Base-by-base conservation (phyloP, 495 filamentous ascomycete species). In the Penicillium coffeae region DNA sequence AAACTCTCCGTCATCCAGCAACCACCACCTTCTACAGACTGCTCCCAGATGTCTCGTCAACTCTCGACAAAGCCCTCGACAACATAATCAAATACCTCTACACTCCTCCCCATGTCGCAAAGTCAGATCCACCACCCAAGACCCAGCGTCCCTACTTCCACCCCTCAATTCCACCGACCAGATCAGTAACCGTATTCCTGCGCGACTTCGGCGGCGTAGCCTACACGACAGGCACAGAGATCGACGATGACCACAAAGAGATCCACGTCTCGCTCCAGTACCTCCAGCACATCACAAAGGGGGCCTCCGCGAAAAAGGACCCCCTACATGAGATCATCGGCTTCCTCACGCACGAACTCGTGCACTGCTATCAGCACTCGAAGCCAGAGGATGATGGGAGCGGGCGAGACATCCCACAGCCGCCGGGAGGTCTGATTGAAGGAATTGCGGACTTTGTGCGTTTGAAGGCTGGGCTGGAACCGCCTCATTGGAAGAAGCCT, bases 361-460 rank as follows among this genome's bases (percentile, higher is more conserved):
- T 97, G 9, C 93, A 98, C 63, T 96, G 91, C 71, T 95, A 87
- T 70, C 93, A 98, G 63, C 89, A 87, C 67, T 82, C 87, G 44
- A 86, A 76, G 1, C 71, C 67, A 0, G 75, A 71, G 3, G 38
- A 51, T 27, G 21, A 43, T 10, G 43, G 41, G 3, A 18, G 34
- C 9, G 43, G 20, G 13, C 32, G 54, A 10, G 18, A 20, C 14
- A 51, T 60, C 6, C 62, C 60, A 3, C 53, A 34, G 12, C 66
- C 71, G 0, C 92, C 92, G 0, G 83, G 84, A 12, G 93, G 93
- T 0, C 55, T 98, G 50, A 85, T 95, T 45, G 93, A 98, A 62
- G 93, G 93, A 0, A 83, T 98, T 46, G 92, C 93, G 13, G 93
- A 98, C 62, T 98, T 89, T 78, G 91, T 98, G 8, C 76, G 93